Base-by-base conservation (phyloP, 257 asterid genomes). In the Craterostigma plantagineum region DNA sequence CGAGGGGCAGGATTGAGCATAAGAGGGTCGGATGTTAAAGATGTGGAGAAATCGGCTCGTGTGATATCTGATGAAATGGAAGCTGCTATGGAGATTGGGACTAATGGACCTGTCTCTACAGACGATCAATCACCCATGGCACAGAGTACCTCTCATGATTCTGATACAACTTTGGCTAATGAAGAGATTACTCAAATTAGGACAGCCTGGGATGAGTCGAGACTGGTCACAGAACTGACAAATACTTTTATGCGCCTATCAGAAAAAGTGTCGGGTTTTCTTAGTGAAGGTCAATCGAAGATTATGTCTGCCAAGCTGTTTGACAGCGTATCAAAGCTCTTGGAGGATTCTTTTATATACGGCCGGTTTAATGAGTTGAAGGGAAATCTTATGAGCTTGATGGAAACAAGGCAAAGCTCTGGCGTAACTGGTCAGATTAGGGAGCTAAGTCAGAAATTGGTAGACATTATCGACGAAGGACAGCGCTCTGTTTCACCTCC, bases 1-100 rank as follows among this genome's bases (percentile, higher is more conserved):
- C 74, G 98, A 61, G 98, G 98, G 57, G 93, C 95, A 43, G 95
- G 98, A 45, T 63, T 90, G 75, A 79, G 95, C 70, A 64, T 55
- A 34, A 75, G 60, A 51, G 79, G 54, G 35, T 52, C 75, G 33
- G 83, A 69, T 52, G 4, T 43, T 46, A 70, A 69, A 60, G 74
- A 79, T 43, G 65, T 83, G 58, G 84, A 75, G 64, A 69, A 72
- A 56, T 64, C 86, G 0, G 83, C 87, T 45, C 63, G 51, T 46
- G 68, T 50, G 27, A 63, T 58, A 49, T 77, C 91, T 53, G 71
- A 63, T 13, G 48, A 60, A 55, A 66, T 82, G 91, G 86, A 76
- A 70, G 64, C 68, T 50, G 70, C 73, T 38, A 67, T 63, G 23
- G 74, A 68, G 33, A 59, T 67, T 56, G 63, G 66, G 61, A 63